Evolutionary conservation across 768 basidiomycete species (phyloP), one percentile per base, ranked within the genome.

Genomic region (Coprinopsis cinerea): DNA sequence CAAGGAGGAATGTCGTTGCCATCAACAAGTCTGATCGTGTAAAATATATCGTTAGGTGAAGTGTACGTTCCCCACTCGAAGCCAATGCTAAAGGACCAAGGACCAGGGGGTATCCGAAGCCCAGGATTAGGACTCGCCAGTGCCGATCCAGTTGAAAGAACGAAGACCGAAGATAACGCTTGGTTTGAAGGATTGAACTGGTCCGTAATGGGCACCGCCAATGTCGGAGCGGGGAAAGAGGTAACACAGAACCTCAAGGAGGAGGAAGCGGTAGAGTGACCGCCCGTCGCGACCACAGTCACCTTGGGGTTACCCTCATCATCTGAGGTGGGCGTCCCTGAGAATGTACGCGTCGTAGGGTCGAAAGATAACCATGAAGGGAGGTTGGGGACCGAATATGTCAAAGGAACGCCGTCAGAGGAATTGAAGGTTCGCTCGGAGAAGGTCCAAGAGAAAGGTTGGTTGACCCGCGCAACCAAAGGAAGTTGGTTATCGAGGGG

Each of bases 51-150:
- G 27, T 75, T 66, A 1, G 54, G 55, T 10, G 34, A 44, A 7
- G 44, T 44, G 14, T 64, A 50, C 1, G 88, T 92, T 28, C 76
- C 69, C 52, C 77, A 71, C 44, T 82, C 67, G 57, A 96, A 80
- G 13, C 93, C 94, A 51, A 97, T 77, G 58, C 89, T 91, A 68
- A 95, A 97, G 0, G 88, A 89, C 92, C 92, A 95, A 7, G 44
- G 44, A 39, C 70, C 65, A 5, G 79, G 79, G 1, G 91, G 92
- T 9, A 95, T 78, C 44, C 92, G 74, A 48, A 96, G 61, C 43
- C 75, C 70, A 48, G 83, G 83, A 43, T 66, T 70, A 40, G 64
- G 57, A 14, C 70, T 72, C 24, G 62, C 59, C 25, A 90, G 67
- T 13, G 82, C 78, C 18, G 87, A 85, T 37, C 72, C 69, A 2